Evolutionary conservation across 257 asterid species (phyloP), one percentile per base, ranked within the genome.

Genomic region (Solanum lignicaule): DNA sequence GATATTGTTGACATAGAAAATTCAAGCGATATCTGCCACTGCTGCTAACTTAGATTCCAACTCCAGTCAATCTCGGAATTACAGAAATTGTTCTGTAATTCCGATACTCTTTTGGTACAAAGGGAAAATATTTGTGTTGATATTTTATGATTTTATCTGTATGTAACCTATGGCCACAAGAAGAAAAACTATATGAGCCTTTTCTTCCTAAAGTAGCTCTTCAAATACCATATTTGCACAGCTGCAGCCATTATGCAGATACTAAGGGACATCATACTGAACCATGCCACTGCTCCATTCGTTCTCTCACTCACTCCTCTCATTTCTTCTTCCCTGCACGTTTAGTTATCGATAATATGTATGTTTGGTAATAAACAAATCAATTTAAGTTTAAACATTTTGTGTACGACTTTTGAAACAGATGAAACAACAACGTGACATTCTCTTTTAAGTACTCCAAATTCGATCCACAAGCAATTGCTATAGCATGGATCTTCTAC

Each of bases 201-300:
- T 88, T 93, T 95, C 95, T 91, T 93, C 76, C 89, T 91, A 84
- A 95, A 94, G 79, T 90, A 95, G 86, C 89, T 84, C 93, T 92
- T 95, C 86, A 95, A 88, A 87, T 90, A 90, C 88, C 88, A 86
- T 85, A 92, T 58, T 89, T 96, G 98, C 15, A 88, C 15, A 18
- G 75, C 38, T 3, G 98, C 90, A 75, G 86, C 94, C 55, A 79
- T 66, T 84, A 92, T 66, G 92, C 98, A 94, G 86, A 94, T 65
- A 25, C 92, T 88, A 33, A 95, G 90, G 35, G 98, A 91, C 88
- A 89, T 83, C 29, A 93, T 20, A 89, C 98, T 91, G 60, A 82
- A 92, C 95, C 90, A 90, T 9, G 95, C 96, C 60, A 94, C 95
- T 88, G 94, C 91, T 25, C 89, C 91, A 65, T 95, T 95, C 12